Base-by-base conservation (phyloP, 2,329 filamentous ascomycete genomes). In the Colletotrichum simmondsii region DNA sequence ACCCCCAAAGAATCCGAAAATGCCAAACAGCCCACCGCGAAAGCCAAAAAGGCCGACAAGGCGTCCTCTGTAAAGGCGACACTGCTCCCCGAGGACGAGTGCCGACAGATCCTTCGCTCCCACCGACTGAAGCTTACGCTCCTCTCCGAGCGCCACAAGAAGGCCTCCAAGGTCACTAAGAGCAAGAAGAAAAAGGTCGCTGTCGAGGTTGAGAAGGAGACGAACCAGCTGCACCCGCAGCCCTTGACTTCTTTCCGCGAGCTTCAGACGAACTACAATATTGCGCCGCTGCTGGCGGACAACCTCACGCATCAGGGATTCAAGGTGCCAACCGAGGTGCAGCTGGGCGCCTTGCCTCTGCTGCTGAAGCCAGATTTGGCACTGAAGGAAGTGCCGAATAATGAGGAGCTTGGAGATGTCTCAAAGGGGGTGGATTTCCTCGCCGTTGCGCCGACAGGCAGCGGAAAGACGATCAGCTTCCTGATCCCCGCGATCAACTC, bases 391-490 rank as follows among this genome's bases (percentile, higher is more conserved):
- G 77, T 81, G 24, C 79, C 79, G 14, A 80, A 80, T 4, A 82
- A 80, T 30, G 79, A 78, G 26, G 81, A 82, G 24, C 71, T 85
- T 24, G 77, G 66, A 3, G 67, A 78, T 16, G 75, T 79, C 32
- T 75, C 76, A 7, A 74, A 77, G 62, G 82, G 81, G 14, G 85
- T 96, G 5, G 92, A 99, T 84, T 90, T 99, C 52, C 83, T 99
- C 75, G 94, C 94, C 0, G 92, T 98, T 56, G 97, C 97, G 3
- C 97, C 97, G 1, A 99, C 97, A 0, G 97, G 97, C 28, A 98
- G 96, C 81, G 97, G 97, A 57, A 99, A 99, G 86, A 99, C 97
- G 0, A 86, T 99, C 75, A 95, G 95, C 22, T 99, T 98, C 78
- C 83, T 98, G 77, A 93, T 99, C 54, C 95, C 96, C 0, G 88